A percentile compares a stretch with the other conserved stretches of the same genome.
These are phyloP conservation scores for Yarrowia osloensis DNA, from an alignment of 805 yeast species.

Conservation along the genomic window DNA sequence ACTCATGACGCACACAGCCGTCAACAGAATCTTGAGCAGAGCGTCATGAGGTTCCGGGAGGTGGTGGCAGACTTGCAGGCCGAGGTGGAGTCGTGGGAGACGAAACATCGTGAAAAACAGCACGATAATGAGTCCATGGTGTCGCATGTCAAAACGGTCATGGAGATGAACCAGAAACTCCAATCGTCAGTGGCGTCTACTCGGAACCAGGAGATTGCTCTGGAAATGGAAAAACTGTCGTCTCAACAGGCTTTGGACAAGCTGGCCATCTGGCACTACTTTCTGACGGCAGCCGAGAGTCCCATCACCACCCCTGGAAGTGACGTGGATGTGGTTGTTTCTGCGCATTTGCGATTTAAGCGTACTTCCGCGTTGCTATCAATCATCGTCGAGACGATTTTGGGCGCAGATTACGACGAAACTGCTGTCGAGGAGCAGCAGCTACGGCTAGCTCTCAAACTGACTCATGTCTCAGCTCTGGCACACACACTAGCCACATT, in stretches of 20 bases:
- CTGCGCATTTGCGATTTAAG: conserved; percentile 19
- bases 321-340: conserved; percentile 21
- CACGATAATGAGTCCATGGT: conserved; percentile 33
- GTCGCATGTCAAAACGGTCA: conserved; percentile 33
- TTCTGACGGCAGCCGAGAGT: conserved; percentile 33
- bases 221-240: conserved; percentile 37
- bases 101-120: conserved; percentile 29
- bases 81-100: conserved; percentile 36
- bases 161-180: conserved; percentile 36
- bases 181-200: conserved; percentile 33
- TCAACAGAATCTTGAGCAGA: conserved; percentile 45
- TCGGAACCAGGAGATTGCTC: conserved; percentile 36
- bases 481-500: conserved; percentile 1
- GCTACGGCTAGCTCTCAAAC: neutral
- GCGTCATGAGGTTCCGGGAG: conserved; percentile 37
- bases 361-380: neutral
- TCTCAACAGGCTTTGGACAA: conserved; percentile 38
- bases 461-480: neutral
- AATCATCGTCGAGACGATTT: neutral
- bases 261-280: conserved; percentile 38
- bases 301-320: conserved; percentile 13
- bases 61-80: conserved; percentile 38
- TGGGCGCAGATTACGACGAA: conserved; percentile 5
- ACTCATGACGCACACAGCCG: conserved; percentile 38
- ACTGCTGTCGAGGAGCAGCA: conserved; percentile 4